phyloP scores from a whole-genome alignment of 805 yeast species.

The Wickerhamiella domercqiae region DNA sequence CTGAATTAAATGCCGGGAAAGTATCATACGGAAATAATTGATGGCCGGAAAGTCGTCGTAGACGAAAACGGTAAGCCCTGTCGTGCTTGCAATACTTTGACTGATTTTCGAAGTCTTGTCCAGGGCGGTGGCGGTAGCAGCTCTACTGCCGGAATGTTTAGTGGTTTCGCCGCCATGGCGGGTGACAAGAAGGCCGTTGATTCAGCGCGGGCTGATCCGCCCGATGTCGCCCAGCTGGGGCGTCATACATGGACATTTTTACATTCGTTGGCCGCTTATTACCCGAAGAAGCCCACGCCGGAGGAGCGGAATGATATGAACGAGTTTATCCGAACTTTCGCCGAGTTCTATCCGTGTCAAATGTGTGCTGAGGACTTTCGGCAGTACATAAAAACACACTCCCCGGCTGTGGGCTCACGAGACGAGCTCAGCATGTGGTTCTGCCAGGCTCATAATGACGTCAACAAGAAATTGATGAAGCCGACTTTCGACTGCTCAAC shows the following conservation, averaged over 20 bases:
- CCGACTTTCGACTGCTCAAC: slow-evolving; percentile 70
- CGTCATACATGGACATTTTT: slow-evolving; percentile 82
- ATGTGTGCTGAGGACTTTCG: slow-evolving; percentile 80
- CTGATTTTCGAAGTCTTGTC: slow-evolving; percentile 61
- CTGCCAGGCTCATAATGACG: slow-evolving; percentile 89
- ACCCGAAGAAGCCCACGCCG: slow-evolving; percentile 53
- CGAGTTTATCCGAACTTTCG: slow-evolving; percentile 52
- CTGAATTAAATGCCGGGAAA: neutral
- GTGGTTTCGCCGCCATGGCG: slow-evolving; percentile 7
- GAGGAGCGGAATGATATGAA: slow-evolving; percentile 57
- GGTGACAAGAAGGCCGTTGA: slow-evolving; percentile 23
- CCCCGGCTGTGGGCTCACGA: slow-evolving; percentile 32
- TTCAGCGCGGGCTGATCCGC: slow-evolving; percentile 43
- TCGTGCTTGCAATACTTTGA: slow-evolving; percentile 70
- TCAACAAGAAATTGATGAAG: slow-evolving; percentile 76
- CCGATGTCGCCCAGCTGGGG: slow-evolving; percentile 72
- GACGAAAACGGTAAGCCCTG: slow-evolving; percentile 94
- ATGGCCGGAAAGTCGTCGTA: slow-evolving; percentile 54
- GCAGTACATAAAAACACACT: slow-evolving; percentile 34
- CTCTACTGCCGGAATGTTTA: slow-evolving; percentile 12
- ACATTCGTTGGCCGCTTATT: slow-evolving; percentile 79
- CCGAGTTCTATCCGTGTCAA: slow-evolving; percentile 84
- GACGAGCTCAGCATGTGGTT: slow-evolving; percentile 82
- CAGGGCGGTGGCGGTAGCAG: slow-evolving; percentile 9
- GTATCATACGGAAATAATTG: slow-evolving; percentile 8